Evolutionary conservation across 179 eudicot genomes (phyloP).

Genomic region (Nepenthes alata): DNA sequence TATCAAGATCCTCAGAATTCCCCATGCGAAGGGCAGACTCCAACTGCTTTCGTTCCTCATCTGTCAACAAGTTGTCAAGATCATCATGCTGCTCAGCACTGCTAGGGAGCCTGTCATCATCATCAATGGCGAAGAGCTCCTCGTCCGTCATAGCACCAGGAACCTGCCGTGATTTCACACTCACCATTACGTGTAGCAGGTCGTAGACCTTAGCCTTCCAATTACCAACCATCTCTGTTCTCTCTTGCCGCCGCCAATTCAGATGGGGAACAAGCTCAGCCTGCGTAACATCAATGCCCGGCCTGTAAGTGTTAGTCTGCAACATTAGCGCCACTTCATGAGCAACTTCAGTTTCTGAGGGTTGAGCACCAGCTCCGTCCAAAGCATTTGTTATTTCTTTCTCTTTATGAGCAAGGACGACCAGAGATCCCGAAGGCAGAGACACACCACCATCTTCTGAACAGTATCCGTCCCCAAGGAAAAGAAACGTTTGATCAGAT

Average conservation of each 20-base stretch:
- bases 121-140: constrained; percentile 52
- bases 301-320: constrained; percentile 80
- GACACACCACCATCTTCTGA: constrained; percentile 61
- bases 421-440: constrained; percentile 60
- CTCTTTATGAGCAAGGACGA: constrained; percentile 78
- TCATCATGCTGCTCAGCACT: constrained; percentile 47
- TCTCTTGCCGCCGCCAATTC: constrained; percentile 89
- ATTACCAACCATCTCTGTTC: constrained; percentile 58
- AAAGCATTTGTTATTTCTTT: constrained; percentile 73
- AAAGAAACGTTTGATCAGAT: constrained; percentile 77
- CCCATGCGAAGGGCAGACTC: constrained; percentile 78
- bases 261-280: constrained; percentile 79
- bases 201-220: constrained; percentile 92
- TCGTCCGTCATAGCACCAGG: constrained; percentile 49
- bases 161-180: constrained; percentile 82
- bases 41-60: constrained; percentile 72
- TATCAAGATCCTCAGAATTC: constrained; percentile 32
- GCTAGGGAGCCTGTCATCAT: constrained; percentile 41
- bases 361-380: constrained; percentile 72
- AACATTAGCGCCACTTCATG: constrained; percentile 78
- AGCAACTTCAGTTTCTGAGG: constrained; percentile 67
- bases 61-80: constrained; percentile 66
- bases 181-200: constrained; percentile 86
- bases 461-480: constrained; percentile 73
- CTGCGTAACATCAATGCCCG: constrained; percentile 84